A percentile compares a stretch with the other conserved stretches of the same genome.
Conservation (phyloP, 495 filamentous ascomycete genomes). For the Podospora sp. region DNA sequence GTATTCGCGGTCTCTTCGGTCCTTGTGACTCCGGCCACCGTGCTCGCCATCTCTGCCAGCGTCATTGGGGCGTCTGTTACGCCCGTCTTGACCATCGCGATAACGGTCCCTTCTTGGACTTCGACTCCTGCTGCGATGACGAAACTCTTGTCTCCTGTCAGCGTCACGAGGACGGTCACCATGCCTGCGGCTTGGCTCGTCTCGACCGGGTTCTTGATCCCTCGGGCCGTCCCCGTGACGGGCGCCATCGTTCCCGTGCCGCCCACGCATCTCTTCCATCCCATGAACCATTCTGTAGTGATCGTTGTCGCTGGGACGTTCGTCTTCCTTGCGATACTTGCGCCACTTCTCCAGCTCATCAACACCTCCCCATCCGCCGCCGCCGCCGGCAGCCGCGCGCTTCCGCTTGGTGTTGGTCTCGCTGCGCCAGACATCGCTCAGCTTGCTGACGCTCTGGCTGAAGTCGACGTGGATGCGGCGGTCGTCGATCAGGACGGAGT, state of each 20-base stretch:
- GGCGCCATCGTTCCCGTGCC: conserved; percentile 38
- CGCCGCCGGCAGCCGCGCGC: conserved; percentile 56
- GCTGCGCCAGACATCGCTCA: conserved; percentile 88
- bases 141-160: conserved; percentile 22
- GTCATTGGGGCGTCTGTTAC: conserved; percentile 12
- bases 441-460: conserved; percentile 89
- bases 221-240: conserved; percentile 12
- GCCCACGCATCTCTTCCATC: conserved; percentile 62
- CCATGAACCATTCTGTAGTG: conserved; percentile 84
- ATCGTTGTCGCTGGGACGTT: conserved; percentile 44
- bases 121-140: conserved; percentile 45
- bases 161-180: conserved; percentile 23
- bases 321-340: conserved; percentile 80
- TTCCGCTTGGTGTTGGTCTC: conserved; percentile 83
- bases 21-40: conserved; percentile 21
- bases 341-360: conserved; percentile 82
- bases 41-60: background rate
- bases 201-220: background rate
- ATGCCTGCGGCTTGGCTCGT: background rate
- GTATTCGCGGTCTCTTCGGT: conserved; percentile 22
- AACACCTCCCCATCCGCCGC: conserved; percentile 91
- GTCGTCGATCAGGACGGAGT: conserved; percentile 93
- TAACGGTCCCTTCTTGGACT: conserved; percentile 42
- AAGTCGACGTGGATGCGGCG: conserved; percentile 98
- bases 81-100: conserved; percentile 34